Evolutionary conservation across 306 rosid species (phyloP).

Genomic region (Medicago ruthenica): DNA sequence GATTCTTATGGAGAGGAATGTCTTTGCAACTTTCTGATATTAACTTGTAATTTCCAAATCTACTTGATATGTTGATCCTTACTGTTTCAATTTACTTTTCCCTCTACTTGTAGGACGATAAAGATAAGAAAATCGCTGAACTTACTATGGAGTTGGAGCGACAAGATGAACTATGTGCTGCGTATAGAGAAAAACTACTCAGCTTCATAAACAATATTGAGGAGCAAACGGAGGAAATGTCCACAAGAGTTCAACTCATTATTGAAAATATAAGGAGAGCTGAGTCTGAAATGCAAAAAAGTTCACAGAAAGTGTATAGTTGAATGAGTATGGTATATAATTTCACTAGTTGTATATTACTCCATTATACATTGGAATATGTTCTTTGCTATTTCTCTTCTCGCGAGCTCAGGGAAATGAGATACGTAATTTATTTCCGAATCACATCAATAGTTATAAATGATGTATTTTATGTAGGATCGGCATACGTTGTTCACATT

Average conservation of each 20-base stretch:
- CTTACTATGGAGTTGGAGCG: conserved; percentile 80
- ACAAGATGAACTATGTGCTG: conserved; percentile 74
- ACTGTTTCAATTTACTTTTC: conserved; percentile 12
- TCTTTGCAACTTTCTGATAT: not conserved
- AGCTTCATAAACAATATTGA: conserved; percentile 70
- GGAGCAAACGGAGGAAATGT: conserved; percentile 72
- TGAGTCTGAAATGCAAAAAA: conserved; percentile 67
- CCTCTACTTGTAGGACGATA: conserved; percentile 66
- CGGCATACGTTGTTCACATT: too few species aligned
- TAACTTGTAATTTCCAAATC: conserved; percentile 19
- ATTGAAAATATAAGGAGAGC: conserved; percentile 71
- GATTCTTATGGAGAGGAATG: conserved; percentile 5
- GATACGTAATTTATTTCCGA: too few species aligned
- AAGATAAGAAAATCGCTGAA: conserved; percentile 85
- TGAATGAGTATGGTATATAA: conserved; percentile 36
- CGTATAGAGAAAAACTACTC: conserved; percentile 69
- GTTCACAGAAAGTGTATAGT: conserved; percentile 43
- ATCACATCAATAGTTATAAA: too few species aligned
- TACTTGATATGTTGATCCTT: conserved; percentile 14
- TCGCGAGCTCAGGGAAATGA: too few species aligned
- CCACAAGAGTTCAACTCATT: conserved; percentile 67
- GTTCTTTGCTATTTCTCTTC: conserved; percentile 6
- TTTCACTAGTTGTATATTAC: conserved; percentile 38
- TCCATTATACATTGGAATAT: conserved; percentile 21
- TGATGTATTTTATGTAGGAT: too few species aligned